Conservation (phyloP, 768 basidiomycete species). For the Cystofilobasidium capitatum region DNA sequence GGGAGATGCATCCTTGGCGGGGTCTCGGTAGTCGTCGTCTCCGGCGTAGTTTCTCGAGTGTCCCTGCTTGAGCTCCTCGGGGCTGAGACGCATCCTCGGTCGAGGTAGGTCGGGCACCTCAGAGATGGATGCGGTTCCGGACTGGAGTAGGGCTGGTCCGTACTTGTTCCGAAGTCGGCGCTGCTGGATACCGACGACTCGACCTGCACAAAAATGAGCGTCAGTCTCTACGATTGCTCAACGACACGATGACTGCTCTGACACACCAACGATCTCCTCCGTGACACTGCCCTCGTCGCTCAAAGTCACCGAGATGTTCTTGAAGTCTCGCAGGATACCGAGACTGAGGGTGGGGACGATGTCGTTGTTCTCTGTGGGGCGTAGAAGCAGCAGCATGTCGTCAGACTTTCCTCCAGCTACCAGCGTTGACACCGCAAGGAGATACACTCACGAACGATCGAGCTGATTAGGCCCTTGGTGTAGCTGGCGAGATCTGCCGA, state of each 20-base stretch:
- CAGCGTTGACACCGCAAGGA: not conserved
- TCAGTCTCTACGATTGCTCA: not conserved
- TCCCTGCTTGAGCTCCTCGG: constrained; percentile 29
- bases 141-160: not conserved
- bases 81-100: constrained; percentile 26
- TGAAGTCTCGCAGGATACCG: constrained; percentile 36
- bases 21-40: constrained; percentile 32
- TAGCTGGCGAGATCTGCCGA: constrained; percentile 39
- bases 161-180: constrained; percentile 29
- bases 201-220: not conserved
- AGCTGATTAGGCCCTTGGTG: constrained; percentile 38
- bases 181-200: constrained; percentile 36
- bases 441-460: constrained; percentile 34
- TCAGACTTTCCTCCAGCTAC: not conserved
- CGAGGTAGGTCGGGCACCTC: constrained; percentile 20
- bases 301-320: constrained; percentile 39
- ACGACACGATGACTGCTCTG: constrained; percentile 27
- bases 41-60: constrained; percentile 31
- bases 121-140: not conserved
- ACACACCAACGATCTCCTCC: constrained; percentile 39
- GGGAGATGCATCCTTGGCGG: constrained; percentile 9
- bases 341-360: constrained; percentile 25
- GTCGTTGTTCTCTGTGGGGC: constrained; percentile 20
- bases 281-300: constrained; percentile 38
- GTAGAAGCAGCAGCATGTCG: constrained; percentile 13